Evolutionary conservation across 2,329 filamentous ascomycete species (phyloP), one percentile per base, ranked within the genome.

Genomic region (Ophiostoma populinum): DNA sequence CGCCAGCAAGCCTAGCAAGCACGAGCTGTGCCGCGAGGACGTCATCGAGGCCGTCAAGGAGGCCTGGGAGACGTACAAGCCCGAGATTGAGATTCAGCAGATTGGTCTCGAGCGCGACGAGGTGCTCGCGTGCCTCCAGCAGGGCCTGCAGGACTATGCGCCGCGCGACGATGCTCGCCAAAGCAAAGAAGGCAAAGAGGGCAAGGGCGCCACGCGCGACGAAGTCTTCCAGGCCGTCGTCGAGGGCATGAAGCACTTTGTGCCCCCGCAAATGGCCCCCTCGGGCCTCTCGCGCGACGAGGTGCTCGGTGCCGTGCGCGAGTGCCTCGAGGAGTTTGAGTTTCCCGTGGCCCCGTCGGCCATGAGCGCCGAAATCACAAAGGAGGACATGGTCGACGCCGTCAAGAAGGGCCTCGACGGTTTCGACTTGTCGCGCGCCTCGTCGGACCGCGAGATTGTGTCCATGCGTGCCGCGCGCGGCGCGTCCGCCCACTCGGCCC

Each of bases 51-150:
- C 86, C 3, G 80, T 95, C 11, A 75, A 76, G 45, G 85, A 93
- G 46, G 87, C 86, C 1, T 92, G 85, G 73, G 87, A 94, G 50
- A 81, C 75, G 36, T 92, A 92, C 57, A 92, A 92, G 55, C 87
- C 87, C 1, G 83, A 94, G 47, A 83, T 93, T 34, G 78, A 92
- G 46, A 67, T 92, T 5, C 79, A 93, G 46, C 83, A 92, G 47
- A 80, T 92, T 42, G 87, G 86, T 2, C 62, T 95, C 1, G 87
- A 93, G 52, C 70, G 83, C 5, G 83, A 94, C 10, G 87, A 95
- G 49, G 80, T 95, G 32, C 62, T 95, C 11, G 74, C 79, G 25
- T 92, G 85, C 44, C 65, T 95, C 18, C 75, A 80, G 45, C 79
- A 94, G 57, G 87, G 87, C 1, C 66, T 95, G 1, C 74, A 80